Base-by-base conservation (phyloP, 2,329 filamentous ascomycete species). In the Hymenoscyphus infarciens region DNA sequence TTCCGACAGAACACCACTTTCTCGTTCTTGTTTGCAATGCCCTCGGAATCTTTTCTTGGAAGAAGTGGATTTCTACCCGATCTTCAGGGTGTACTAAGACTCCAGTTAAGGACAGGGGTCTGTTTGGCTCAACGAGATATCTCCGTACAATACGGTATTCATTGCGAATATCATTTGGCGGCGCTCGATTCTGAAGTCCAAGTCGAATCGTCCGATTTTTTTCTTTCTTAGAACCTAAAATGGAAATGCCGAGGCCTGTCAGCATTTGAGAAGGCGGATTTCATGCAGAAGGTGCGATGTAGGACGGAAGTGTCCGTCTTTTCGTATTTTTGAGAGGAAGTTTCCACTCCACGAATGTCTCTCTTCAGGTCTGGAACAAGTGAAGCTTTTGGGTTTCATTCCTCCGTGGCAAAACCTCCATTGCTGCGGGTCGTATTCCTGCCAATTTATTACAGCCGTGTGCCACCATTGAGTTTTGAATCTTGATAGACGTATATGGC, bases 271-370 rank as follows among this genome's bases (percentile, higher is more conserved):
- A 52, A 52, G 45, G 19, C 19, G 45, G 25, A 11, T 25, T 52
- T 52, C 45, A 52, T 52, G 45, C 45, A 52, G 19, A 52, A 52
- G 8, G 45, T 38, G 45, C 45, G 19, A 52, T 22, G 45, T 49
- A 22, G 8, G 22, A 49, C 42, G 42, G 42, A 49, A 49, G 16
- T 49, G 42, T 19, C 42, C 42, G 42, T 49, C 42, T 49, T 31
- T 22, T 22, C 19, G 45, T 52, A 11, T 22, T 52, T 52, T 52
- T 22, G 22, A 52, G 45, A 22, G 19, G 25, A 52, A 52, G 5
- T 22, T 52, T 52, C 45, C 19, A 22, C 19, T 25, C 19, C 19
- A 49, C n/a, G 19, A 49, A 52, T 52, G 45, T 52, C 45, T 52
- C 19, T 52, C 22, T 52, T 7, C 8, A 22, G 45, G 45, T 52